Evolutionary conservation across 2,329 filamentous ascomycete genomes (phyloP).

Genomic region (Ophiostoma himal-ulmi): DNA sequence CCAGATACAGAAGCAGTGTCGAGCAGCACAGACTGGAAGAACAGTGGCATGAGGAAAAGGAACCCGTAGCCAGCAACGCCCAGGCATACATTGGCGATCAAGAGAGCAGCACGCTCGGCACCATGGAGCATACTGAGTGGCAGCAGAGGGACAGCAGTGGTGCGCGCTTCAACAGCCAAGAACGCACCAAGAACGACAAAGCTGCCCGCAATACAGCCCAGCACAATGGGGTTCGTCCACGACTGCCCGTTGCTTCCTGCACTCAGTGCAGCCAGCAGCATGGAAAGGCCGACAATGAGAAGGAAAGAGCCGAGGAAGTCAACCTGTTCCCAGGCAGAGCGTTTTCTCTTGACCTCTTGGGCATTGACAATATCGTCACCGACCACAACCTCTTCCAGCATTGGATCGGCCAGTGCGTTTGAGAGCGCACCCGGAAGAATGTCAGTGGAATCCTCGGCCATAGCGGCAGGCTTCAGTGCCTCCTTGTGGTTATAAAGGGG

Average conservation of each 20-base stretch:
- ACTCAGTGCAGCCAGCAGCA: conserved; percentile 51
- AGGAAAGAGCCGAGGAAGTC: conserved; percentile 54
- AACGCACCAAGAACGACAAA: conserved; percentile 41
- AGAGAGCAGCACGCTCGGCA: conserved; percentile 47
- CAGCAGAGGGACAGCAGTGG: conserved; percentile 48
- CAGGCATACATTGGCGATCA: conserved; percentile 54
- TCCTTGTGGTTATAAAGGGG: conserved; percentile 22
- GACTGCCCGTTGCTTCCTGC: conserved; percentile 51
- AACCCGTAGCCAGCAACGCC: conserved; percentile 59
- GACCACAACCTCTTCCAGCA: conserved; percentile 12
- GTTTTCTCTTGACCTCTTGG: conserved; percentile 24
- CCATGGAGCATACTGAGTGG: conserved; percentile 54
- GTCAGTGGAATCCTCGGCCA: not conserved
- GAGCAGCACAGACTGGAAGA: conserved; percentile 61
- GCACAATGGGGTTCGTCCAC: conserved; percentile 46
- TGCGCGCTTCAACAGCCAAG: conserved; percentile 44
- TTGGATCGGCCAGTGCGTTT: conserved; percentile 3
- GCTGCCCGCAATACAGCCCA: conserved; percentile 41
- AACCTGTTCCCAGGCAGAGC: conserved; percentile 45
- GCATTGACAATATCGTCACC: conserved; percentile 27
- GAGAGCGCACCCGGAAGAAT: not conserved
- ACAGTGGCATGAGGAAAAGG: conserved; percentile 64
- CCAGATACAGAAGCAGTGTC: conserved; percentile 61
- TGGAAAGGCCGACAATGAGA: conserved; percentile 52
- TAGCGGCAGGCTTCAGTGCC: conserved; percentile 26